Evolutionary conservation across 305 asterid species (phyloP).

Genomic region (Fraxinus sp.): DNA sequence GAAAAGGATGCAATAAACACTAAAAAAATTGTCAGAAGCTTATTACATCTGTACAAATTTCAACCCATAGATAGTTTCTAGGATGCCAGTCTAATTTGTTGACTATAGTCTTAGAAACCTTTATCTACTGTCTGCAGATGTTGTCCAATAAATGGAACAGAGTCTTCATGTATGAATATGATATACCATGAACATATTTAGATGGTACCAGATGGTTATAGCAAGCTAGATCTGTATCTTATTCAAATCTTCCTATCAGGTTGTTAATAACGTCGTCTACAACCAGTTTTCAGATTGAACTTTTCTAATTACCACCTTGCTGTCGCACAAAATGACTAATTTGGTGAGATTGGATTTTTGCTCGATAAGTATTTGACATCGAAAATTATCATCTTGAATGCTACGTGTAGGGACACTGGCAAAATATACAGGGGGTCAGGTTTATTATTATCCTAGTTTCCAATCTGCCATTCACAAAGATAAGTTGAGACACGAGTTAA

Average conservation of each 20-base stretch:
- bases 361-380: constrained; percentile 14
- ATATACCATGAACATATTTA: neutral
- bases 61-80: constrained; percentile 7
- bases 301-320: neutral
- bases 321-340: neutral
- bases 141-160: neutral
- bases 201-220: neutral
- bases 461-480: constrained; percentile 66
- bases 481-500: constrained; percentile 73
- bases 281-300: constrained; percentile 3
- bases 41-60: constrained; percentile 14
- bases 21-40: neutral
- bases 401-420: constrained; percentile 76
- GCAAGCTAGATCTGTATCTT: neutral
- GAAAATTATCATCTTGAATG: constrained; percentile 26
- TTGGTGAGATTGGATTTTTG: constrained; percentile 6
- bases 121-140: constrained; percentile 2
- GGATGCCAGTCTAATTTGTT: neutral
- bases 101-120: neutral
- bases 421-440: constrained; percentile 98
- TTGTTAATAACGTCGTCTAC: neutral
- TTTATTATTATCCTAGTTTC: constrained; percentile 84
- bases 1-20: neutral
- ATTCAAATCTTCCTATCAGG: neutral
- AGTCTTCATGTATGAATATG: too few relatives aligned